Evolutionary conservation across 2,329 filamentous ascomycete genomes (phyloP).

Genomic region (Microthyrium microscopicum): DNA sequence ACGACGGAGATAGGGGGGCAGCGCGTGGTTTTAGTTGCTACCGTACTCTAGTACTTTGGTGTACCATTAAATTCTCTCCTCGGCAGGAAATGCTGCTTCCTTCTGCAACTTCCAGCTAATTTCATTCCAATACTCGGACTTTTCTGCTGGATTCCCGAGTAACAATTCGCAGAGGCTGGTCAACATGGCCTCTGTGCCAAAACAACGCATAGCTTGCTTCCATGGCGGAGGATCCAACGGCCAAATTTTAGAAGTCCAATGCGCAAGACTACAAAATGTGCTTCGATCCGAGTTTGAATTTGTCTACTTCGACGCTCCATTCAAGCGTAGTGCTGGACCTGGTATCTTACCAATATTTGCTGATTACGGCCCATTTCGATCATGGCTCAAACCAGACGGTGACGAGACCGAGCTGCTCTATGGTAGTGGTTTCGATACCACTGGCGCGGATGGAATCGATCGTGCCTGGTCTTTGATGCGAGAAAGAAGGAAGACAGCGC

Average conservation of each 20-base stretch:
- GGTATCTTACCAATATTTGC: slow-evolving; percentile 7
- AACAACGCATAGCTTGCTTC: slow-evolving; percentile 5
- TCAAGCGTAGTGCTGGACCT: slow-evolving; percentile 5
- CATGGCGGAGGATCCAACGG: slow-evolving; percentile 6
- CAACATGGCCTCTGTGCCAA: no score
- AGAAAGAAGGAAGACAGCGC: background rate
- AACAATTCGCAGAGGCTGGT: no score
- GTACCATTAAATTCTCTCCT: no score
- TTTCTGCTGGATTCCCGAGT: no score
- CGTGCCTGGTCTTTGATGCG: slow-evolving; percentile 5
- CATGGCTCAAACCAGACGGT: slow-evolving; percentile 5
- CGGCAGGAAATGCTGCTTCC: no score
- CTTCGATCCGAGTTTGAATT: slow-evolving; percentile 3
- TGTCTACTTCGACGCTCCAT: slow-evolving; percentile 4
- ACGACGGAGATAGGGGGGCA: no score
- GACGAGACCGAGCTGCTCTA: background rate
- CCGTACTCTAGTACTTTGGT: no score
- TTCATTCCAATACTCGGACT: no score
- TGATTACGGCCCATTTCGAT: slow-evolving; percentile 5
- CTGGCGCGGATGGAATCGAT: slow-evolving; percentile 5
- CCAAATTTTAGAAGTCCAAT: slow-evolving; percentile 3
- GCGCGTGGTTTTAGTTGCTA: no score
- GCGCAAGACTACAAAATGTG: background rate
- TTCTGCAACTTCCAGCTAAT: no score
- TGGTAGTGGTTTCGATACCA: slow-evolving; percentile 6